Conservation (phyloP, 2,329 filamentous ascomycete species). For the Verticillium klebahnii region DNA sequence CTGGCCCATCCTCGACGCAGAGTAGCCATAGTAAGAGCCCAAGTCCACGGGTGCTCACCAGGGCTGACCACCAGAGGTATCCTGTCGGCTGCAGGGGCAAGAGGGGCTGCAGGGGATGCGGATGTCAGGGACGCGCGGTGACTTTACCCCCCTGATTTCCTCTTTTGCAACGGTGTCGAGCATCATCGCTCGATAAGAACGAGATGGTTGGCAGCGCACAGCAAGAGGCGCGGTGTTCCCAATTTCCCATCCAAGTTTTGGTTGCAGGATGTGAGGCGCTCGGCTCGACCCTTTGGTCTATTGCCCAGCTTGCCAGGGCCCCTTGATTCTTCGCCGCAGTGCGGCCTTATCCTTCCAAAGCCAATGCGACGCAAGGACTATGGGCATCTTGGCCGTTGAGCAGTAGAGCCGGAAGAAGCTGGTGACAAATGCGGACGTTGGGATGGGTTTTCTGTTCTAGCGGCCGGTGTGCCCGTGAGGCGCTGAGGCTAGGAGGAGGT, state of each 20-base stretch:
- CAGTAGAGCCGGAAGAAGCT: background rate
- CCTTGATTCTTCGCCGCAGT: background rate
- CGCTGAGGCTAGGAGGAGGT: background rate
- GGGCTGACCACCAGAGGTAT: background rate
- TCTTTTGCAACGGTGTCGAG: background rate
- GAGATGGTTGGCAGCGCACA: background rate
- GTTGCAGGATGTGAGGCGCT: slow-evolving; percentile 2
- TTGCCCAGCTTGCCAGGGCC: background rate
- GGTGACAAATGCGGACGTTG: background rate
- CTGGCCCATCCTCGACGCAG: background rate
- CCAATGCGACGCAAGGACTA: background rate
- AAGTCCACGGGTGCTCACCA: background rate
- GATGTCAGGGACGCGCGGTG: background rate
- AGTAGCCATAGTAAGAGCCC: background rate
- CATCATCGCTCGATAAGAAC: background rate
- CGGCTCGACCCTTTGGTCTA: background rate
- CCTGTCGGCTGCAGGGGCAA: background rate
- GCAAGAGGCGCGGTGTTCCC: background rate
- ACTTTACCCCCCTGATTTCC: background rate
- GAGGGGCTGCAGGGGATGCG: background rate
- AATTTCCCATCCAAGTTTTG: slow-evolving; percentile 6
- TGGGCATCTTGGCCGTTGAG: background rate
- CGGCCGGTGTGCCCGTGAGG: background rate
- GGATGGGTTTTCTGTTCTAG: background rate
- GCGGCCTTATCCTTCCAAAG: background rate